Percentiles rank a stretch among this genome's conserved stretches.
Conservation (phyloP, 148 eudicot species). For the Silene uniflora region DNA sequence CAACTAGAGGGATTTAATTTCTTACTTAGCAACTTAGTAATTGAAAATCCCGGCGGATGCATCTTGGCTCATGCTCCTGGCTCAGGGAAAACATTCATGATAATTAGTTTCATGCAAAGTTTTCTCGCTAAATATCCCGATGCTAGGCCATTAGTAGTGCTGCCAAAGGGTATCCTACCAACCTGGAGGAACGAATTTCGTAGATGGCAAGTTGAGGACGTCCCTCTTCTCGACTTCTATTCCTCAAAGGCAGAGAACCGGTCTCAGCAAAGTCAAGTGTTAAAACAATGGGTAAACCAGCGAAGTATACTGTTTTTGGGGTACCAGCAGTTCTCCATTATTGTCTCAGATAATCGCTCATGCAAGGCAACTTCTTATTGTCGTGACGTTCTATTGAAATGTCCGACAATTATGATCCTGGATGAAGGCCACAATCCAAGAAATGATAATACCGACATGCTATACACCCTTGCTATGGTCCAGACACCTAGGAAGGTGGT, state of each 20-base stretch:
- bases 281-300: constrained; percentile 62
- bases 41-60: constrained; percentile 85
- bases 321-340: constrained; percentile 69
- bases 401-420: constrained; percentile 62
- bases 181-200: constrained; percentile 85
- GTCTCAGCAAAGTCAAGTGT: constrained; percentile 58
- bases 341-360: constrained; percentile 51
- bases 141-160: constrained; percentile 79
- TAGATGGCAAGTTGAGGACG: constrained; percentile 88
- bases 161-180: constrained; percentile 71
- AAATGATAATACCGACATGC: constrained; percentile 71
- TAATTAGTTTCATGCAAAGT: constrained; percentile 87
- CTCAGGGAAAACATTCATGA: constrained; percentile 93
- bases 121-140: constrained; percentile 71
- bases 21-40: constrained; percentile 57
- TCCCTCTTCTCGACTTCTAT: constrained; percentile 70
- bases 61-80: constrained; percentile 98
- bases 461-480: constrained; percentile 63
- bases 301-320: constrained; percentile 75
- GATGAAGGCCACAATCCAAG: constrained; percentile 97
- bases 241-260: constrained; percentile 75
- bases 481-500: constrained; percentile 83
- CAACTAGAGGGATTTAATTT: constrained; percentile 89
- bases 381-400: constrained; percentile 50
- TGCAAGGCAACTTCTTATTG: constrained; percentile 44